Evolutionary conservation across 2,329 filamentous ascomycete genomes (phyloP).

Genomic region (Tricladium varicosporioides): DNA sequence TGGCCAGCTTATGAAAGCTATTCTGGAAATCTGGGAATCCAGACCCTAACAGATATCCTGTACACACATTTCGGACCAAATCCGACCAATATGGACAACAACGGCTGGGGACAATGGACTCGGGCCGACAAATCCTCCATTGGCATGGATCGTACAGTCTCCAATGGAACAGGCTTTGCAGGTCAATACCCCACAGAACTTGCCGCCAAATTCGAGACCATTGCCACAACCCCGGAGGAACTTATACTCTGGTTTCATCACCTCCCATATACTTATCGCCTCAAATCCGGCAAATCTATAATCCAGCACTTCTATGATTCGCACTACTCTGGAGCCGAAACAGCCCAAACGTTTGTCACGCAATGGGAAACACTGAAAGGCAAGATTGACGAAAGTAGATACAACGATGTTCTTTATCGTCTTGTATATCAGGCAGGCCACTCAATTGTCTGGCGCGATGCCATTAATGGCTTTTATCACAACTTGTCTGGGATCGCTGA

Average conservation of each 20-base stretch:
- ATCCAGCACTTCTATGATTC: constrained; percentile 67
- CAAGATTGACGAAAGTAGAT: constrained; percentile 59
- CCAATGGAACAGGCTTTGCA: constrained; percentile 63
- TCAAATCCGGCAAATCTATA: constrained; percentile 64
- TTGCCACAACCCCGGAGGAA: constrained; percentile 64
- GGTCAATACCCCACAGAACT: constrained; percentile 66
- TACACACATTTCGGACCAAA: constrained; percentile 67
- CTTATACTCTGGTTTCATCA: constrained; percentile 75
- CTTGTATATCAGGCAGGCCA: constrained; percentile 67
- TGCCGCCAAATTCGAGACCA: constrained; percentile 54
- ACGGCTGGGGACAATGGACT: constrained; percentile 72
- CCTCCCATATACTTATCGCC: constrained; percentile 61
- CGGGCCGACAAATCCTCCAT: constrained; percentile 57
- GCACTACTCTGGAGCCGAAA: constrained; percentile 58
- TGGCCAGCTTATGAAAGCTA: constrained; percentile 73
- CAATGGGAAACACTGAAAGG: constrained; percentile 54
- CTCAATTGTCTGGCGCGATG: constrained; percentile 67
- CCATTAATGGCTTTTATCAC: constrained; percentile 62
- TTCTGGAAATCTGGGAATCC: constrained; percentile 66
- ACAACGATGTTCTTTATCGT: constrained; percentile 55
- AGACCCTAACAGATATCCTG: constrained; percentile 67
- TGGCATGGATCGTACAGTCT: constrained; percentile 70
- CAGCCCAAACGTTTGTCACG: constrained; percentile 55
- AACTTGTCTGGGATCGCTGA: constrained; percentile 62
- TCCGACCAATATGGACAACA: constrained; percentile 63